Percentiles rank a stretch among this genome's conserved stretches.
These are phyloP conservation scores for Lactifluus hygrophoroides DNA, from an alignment of 768 basidiomycete genomes.

Conservation along the genomic window DNA sequence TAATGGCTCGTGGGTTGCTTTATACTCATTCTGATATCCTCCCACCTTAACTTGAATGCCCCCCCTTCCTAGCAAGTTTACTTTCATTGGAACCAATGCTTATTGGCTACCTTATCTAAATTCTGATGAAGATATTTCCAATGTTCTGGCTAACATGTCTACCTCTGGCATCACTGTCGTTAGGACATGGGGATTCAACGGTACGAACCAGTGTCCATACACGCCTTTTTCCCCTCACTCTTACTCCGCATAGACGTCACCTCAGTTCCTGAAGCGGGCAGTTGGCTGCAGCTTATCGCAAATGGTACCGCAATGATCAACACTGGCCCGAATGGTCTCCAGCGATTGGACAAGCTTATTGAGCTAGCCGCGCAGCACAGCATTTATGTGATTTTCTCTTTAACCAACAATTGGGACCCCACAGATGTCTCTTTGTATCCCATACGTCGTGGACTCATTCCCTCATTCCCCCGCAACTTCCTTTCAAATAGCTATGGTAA, in stretches of 20 bases:
- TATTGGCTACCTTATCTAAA: slow-evolving; percentile 60
- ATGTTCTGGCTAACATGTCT: slow-evolving; percentile 50
- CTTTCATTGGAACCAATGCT: slow-evolving; percentile 49
- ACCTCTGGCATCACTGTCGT: slow-evolving; percentile 49
- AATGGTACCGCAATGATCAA: slow-evolving; percentile 52
- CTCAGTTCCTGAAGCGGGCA: slow-evolving; percentile 36
- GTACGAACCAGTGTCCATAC: slow-evolving; percentile 25
- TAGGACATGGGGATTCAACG: slow-evolving; percentile 68
- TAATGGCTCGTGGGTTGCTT: slow-evolving; percentile 11
- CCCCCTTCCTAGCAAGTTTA: slow-evolving; percentile 22
- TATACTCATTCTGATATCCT: not conserved
- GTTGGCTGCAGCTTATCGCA: slow-evolving; percentile 55
- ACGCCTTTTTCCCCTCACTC: not conserved
- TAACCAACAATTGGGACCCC: slow-evolving; percentile 22
- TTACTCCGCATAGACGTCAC: slow-evolving; percentile 13
- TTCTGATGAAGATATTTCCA: slow-evolving; percentile 44
- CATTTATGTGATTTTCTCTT: slow-evolving; percentile 29
- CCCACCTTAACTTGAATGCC: not conserved
- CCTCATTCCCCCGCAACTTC: slow-evolving; percentile 24
- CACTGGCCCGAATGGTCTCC: slow-evolving; percentile 50
- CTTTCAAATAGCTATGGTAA: slow-evolving; percentile 27
- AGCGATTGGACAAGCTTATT: slow-evolving; percentile 52
- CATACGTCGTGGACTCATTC: not conserved
- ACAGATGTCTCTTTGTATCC: not conserved
- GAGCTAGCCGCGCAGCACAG: slow-evolving; percentile 45